Conservation (phyloP, 2,329 filamentous ascomycete genomes). For the Penicillium sp. region DNA sequence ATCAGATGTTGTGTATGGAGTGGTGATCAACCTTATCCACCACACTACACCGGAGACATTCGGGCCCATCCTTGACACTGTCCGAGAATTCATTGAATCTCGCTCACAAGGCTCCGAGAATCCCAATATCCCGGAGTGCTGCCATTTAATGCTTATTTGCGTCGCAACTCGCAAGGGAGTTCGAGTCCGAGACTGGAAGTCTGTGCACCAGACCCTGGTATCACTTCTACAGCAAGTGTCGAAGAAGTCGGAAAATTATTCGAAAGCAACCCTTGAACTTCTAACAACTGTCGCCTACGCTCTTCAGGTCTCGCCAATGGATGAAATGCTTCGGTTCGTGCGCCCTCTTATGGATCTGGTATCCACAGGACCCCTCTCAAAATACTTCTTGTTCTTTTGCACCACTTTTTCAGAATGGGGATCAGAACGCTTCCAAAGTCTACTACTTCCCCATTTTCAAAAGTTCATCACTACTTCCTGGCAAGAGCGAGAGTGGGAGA, state of each 20-base stretch:
- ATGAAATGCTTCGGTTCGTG: constrained; percentile 71
- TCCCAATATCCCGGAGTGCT: constrained; percentile 42
- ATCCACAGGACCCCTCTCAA: constrained; percentile 63
- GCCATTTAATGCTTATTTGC: constrained; percentile 58
- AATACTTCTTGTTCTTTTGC: constrained; percentile 82
- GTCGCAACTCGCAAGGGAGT: constrained; percentile 76
- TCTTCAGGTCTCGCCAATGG: constrained; percentile 75
- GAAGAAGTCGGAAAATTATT: constrained; percentile 22
- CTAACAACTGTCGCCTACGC: constrained; percentile 59
- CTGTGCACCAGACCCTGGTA: constrained; percentile 58
- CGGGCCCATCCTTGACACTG: constrained; percentile 61
- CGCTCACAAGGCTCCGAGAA: constrained; percentile 38
- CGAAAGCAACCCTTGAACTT: constrained; percentile 33
- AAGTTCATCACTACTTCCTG: constrained; percentile 77
- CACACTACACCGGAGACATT: constrained; percentile 76
- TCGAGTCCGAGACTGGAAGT: constrained; percentile 70
- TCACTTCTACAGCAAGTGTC: constrained; percentile 50
- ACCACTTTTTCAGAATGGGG: constrained; percentile 75
- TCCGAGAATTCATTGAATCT: constrained; percentile 53
- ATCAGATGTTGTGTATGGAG: constrained; percentile 66
- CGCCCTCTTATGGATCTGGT: constrained; percentile 65
- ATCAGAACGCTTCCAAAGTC: constrained; percentile 68
- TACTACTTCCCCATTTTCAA: constrained; percentile 80
- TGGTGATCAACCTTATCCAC: constrained; percentile 79
- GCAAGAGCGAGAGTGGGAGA: constrained; percentile 65